Evolutionary conservation across 106 monocot genomes (phyloP).

Genomic region (Cymbidium sinense): DNA sequence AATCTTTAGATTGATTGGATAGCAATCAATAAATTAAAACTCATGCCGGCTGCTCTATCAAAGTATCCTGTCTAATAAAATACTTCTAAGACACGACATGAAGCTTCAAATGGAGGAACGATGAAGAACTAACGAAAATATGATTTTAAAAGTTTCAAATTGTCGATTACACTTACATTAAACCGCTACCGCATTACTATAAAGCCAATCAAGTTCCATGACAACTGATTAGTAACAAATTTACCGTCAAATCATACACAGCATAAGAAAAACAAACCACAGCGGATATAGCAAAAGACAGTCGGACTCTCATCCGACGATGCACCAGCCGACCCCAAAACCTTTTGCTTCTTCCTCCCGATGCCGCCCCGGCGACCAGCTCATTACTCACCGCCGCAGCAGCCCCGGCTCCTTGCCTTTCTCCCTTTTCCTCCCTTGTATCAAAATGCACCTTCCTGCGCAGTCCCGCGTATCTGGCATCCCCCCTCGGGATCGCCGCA

Average conservation of each 20-base stretch:
- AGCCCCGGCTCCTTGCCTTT: not conserved
- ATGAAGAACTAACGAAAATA: not conserved
- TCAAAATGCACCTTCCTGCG: conserved; percentile 31
- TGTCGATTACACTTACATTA: not conserved
- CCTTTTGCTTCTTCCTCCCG: not conserved
- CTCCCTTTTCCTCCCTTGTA: conserved; percentile 1
- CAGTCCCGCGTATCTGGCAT: conserved; percentile 31
- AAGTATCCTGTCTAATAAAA: too few relatives aligned
- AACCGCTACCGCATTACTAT: not conserved
- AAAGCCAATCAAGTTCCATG: not conserved
- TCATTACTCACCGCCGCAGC: not conserved
- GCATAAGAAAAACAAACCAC: not conserved
- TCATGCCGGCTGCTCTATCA: too few relatives aligned
- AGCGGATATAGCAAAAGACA: not conserved
- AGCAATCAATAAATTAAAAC: too few relatives aligned
- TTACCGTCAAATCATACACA: not conserved
- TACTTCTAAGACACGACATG: too few relatives aligned
- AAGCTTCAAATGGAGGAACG: not conserved
- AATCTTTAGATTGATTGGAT: too few relatives aligned
- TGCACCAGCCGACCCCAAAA: not conserved
- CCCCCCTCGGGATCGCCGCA: conserved; percentile 1
- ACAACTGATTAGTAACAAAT: not conserved
- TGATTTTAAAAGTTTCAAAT: not conserved
- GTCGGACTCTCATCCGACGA: not conserved
- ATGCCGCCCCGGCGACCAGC: too few relatives aligned